phyloP scores from a whole-genome alignment of 2,329 filamentous ascomycete genomes.

The Sporothrix protearum region DNA sequence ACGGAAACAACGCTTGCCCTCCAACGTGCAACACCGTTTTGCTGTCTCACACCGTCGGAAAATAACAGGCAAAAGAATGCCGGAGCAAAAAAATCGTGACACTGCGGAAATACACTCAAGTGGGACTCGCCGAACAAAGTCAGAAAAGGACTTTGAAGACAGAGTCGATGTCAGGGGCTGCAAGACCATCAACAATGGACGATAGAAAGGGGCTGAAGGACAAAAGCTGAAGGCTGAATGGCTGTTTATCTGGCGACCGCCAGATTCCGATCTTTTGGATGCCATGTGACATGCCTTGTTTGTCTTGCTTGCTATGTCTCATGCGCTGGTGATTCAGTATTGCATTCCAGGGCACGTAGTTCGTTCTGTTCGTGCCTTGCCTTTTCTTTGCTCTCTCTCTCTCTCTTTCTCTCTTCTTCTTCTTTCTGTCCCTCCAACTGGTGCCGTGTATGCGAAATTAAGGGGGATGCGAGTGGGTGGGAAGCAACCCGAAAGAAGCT shows the following conservation, averaged over 20 bases:
- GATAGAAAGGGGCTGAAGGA: not conserved
- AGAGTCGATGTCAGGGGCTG: not conserved
- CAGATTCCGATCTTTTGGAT: not conserved
- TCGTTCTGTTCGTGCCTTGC: not conserved
- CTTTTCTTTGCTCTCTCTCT: not conserved
- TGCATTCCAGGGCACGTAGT: not conserved
- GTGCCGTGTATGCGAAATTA: not conserved
- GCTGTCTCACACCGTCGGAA: not conserved
- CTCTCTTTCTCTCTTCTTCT: not conserved
- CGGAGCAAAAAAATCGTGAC: not conserved
- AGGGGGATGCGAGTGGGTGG: not conserved
- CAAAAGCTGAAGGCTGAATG: not conserved
- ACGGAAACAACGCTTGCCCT: not conserved
- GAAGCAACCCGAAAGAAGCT: not conserved
- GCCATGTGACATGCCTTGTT: not conserved
- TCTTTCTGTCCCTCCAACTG: not conserved
- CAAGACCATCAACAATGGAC: not conserved
- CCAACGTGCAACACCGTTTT: not conserved
- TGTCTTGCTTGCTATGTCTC: slow-evolving; percentile 2
- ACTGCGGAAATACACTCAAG: not conserved
- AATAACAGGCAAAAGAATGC: not conserved
- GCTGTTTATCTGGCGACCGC: not conserved
- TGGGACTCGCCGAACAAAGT: not conserved
- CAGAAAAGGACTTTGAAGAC: too few relatives aligned
- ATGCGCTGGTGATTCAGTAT: slow-evolving; percentile 2